Percentiles rank a stretch among this genome's conserved stretches.
These are phyloP conservation scores for Sapria himalayana DNA, from an alignment of 345 rosid genomes.

Conservation along the genomic window DNA sequence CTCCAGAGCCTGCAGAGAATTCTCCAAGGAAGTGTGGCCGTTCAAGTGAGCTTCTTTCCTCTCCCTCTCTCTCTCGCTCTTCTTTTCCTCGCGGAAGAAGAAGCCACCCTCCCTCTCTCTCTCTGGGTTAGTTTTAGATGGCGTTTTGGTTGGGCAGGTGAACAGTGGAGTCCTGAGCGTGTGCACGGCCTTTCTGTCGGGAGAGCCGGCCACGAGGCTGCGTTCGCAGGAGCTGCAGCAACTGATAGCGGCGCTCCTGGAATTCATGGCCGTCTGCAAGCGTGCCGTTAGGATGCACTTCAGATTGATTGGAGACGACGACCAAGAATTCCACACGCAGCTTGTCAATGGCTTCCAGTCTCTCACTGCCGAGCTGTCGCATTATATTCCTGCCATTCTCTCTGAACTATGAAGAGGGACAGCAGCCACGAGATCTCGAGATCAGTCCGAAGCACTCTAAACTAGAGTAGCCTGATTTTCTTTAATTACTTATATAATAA, in stretches of 20 bases:
- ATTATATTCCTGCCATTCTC: conserved; percentile 94
- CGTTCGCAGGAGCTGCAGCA: conserved; percentile 94
- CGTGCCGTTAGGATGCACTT: conserved; percentile 90
- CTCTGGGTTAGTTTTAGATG: too few relatives aligned
- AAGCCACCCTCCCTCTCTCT: too few relatives aligned
- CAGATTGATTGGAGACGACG: conserved; percentile 90
- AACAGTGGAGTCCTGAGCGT: conserved; percentile 94
- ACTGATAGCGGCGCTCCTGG: conserved; percentile 88
- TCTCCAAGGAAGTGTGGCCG: conserved; percentile 99
- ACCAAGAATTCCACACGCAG: conserved; percentile 96
- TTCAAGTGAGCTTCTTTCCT: conserved; percentile 41
- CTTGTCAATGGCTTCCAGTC: conserved; percentile 98
- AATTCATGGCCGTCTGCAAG: conserved; percentile 98
- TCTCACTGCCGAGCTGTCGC: conserved; percentile 86
- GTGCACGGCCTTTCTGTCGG: conserved; percentile 96
- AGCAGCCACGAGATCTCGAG: too few relatives aligned
- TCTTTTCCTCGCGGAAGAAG: too few relatives aligned
- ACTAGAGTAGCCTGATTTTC: too few relatives aligned
- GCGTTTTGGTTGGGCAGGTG: conserved; percentile 32
- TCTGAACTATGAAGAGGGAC: conserved; percentile 89
- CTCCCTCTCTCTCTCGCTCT: too few relatives aligned
- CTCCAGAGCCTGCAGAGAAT: conserved; percentile 95
- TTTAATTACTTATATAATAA: too few relatives aligned
- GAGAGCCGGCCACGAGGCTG: conserved; percentile 93
- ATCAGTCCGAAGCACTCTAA: too few relatives aligned